Percentiles rank a stretch among this genome's conserved stretches.
phyloP scores from a whole-genome alignment of 2,329 filamentous ascomycete genomes.

The Botrytis squamosa region DNA sequence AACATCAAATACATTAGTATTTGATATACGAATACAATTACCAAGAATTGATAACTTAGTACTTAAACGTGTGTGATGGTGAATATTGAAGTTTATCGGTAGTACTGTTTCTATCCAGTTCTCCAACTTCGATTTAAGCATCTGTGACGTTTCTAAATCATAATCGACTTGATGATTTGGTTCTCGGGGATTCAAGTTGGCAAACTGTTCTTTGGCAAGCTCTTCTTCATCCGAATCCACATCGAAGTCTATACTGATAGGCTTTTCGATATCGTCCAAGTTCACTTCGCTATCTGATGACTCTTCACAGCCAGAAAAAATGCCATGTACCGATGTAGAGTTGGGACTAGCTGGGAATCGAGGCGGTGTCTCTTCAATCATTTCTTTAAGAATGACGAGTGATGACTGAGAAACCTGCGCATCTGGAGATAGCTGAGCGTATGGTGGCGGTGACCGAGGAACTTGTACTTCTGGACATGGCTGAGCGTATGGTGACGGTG shows the following conservation, averaged over 20 bases:
- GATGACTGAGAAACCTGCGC: not conserved
- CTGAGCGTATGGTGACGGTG: not conserved
- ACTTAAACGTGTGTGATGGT: not conserved
- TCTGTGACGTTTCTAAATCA: not conserved
- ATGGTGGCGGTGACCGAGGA: not conserved
- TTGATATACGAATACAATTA: not conserved
- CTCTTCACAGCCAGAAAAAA: not conserved
- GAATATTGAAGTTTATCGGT: not conserved
- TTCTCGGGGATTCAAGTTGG: not conserved
- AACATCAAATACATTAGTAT: not conserved
- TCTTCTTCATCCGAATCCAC: slow-evolving; percentile 10
- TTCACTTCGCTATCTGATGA: not conserved
- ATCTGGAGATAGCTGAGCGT: not conserved
- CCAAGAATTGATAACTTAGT: not conserved
- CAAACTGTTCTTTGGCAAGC: not conserved
- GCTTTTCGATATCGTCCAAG: not conserved
- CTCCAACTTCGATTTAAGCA: not conserved
- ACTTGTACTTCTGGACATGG: not conserved
- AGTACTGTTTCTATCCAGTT: not conserved
- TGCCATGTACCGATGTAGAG: not conserved
- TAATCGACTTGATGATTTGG: not conserved
- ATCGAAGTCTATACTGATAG: not conserved
- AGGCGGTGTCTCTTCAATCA: not conserved
- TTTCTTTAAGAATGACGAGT: not conserved
- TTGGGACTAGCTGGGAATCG: not conserved